Base-by-base conservation (phyloP, 257 asterid species). In the Salvia miltiorrhiza region DNA sequence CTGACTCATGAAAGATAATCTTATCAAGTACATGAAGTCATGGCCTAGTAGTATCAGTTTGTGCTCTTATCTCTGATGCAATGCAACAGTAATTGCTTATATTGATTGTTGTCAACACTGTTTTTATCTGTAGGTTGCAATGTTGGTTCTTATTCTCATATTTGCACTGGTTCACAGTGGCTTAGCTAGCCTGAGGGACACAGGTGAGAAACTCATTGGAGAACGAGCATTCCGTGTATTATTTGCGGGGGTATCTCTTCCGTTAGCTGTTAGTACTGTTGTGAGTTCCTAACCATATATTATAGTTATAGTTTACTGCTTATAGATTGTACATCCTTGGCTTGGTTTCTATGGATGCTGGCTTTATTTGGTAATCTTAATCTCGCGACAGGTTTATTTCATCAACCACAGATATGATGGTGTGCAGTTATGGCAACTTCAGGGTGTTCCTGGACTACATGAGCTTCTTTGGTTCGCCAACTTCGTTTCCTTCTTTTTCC, bases 341-440 rank as follows among this genome's bases (percentile, higher is more conserved):
- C 37, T 28, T 48, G 17, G 35, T 58, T 14, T 52, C 24, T 7
- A 1, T 7, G 19, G 44, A 9, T 74, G 37, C 33, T 14, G 59
- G 41, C 66, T 43, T 4, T 12, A 9, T 40, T 75, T 39, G 13
- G 21, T 14, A n/a, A 40, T 57, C 45, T 70, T 71, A 67, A 70
- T 54, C 7, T 80, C 20, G 33, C 49, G 75, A 60, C 81, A 94
- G 99, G 99, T 85, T 76, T 94, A 87, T 75, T 94, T 94, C 83
- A 91, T 94, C 78, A 89, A 85, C 82, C 99, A 94, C 79, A 87
- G 99, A 82, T 94, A 94, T 9, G 97, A 94, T 55, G 99, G 99
- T 14, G 87, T 89, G 70, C 97, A 94, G 84, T 78, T 94, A 53
- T 94, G 99, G 99, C 95, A 94, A 74, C 82, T 89, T 57, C 96